Base-by-base conservation (phyloP, 2,329 filamentous ascomycete genomes). In the Pseudocercospora pini-densiflorae region DNA sequence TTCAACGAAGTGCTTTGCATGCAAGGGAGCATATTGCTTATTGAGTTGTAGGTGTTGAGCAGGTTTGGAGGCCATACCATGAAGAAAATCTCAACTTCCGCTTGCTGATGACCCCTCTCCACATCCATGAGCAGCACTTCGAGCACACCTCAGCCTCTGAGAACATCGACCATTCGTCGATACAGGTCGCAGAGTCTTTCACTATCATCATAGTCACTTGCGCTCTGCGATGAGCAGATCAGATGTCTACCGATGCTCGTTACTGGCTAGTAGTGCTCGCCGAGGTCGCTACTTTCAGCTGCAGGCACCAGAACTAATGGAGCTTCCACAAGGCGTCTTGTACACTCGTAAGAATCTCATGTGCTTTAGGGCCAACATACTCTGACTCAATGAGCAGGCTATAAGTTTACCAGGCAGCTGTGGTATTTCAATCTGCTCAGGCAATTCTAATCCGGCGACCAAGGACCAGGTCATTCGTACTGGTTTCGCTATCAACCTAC, bases 301-400 rank as follows among this genome's bases (percentile, higher is more conserved):
- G 51, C 51, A 55, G 24, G 51, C 19, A 24, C 51, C 51, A 55
- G 51, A 23, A 55, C 51, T 55, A 55, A 31, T 33, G 27, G 51
- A 55, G 51, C 51, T 55, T 55, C 24, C 27, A 31, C 14, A 16
- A 24, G 47, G 47, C 47, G 47, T 51, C 21, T 49, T 51, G 21
- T 16, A n/a, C 24, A 19, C 5, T n/a, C n/a, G 40, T 19, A 7
- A 19, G 40, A 43, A 43, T 43, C 40, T 19, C 16, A 40, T 2
- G 36, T 40, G 14, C 45, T 49, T 24, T 23, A 49, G 45, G 19
- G 19, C 8, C 45, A 7, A 6, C 14, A 3, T 16, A 40, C 36
- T 16, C 5, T 16, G 36, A 40, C 40, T 36, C 33, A 43, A 7
- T 43, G 4, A 19, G 40, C 14, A n/a, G 14, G n/a, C 40, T 43